These are phyloP conservation scores for Artemisia annua DNA, from an alignment of 129 eudicot genomes.

Conservation along the genomic window DNA sequence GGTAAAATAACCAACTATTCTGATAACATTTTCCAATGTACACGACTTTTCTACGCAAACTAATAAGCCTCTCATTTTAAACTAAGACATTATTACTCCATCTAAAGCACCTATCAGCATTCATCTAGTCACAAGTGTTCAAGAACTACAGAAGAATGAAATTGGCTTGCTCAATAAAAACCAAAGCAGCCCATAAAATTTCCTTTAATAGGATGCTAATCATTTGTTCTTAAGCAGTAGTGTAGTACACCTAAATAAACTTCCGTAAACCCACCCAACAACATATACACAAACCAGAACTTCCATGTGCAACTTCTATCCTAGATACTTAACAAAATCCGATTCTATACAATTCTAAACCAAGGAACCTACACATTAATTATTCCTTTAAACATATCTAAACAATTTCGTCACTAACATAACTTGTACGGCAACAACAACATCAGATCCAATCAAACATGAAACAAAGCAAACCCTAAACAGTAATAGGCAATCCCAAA, in stretches of 20 bases:
- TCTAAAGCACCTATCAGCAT: not conserved
- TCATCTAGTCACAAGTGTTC: not conserved
- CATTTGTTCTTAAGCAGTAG: not conserved
- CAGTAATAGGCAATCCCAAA: too few species aligned
- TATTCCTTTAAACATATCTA: too few species aligned
- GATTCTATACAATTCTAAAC: too few species aligned
- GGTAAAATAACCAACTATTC: too few species aligned
- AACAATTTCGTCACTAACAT: too few species aligned
- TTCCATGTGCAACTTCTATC: too few species aligned
- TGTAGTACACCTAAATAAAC: constrained; percentile 8
- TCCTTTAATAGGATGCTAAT: not conserved
- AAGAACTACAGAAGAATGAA: not conserved
- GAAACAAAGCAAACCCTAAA: too few species aligned
- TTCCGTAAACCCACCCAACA: constrained; percentile 8
- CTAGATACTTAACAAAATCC: too few species aligned
- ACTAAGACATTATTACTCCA: not conserved
- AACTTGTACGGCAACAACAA: too few species aligned
- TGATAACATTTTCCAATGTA: constrained; percentile 2
- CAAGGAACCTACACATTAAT: too few species aligned
- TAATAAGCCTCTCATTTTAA: constrained; percentile 6
- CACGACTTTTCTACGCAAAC: not conserved
- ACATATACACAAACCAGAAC: too few species aligned
- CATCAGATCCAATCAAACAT: too few species aligned
- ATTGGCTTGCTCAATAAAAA: not conserved
- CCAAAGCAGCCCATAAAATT: not conserved